Base-by-base conservation (phyloP, 345 rosid genomes). In the Corchorus olitorius region DNA sequence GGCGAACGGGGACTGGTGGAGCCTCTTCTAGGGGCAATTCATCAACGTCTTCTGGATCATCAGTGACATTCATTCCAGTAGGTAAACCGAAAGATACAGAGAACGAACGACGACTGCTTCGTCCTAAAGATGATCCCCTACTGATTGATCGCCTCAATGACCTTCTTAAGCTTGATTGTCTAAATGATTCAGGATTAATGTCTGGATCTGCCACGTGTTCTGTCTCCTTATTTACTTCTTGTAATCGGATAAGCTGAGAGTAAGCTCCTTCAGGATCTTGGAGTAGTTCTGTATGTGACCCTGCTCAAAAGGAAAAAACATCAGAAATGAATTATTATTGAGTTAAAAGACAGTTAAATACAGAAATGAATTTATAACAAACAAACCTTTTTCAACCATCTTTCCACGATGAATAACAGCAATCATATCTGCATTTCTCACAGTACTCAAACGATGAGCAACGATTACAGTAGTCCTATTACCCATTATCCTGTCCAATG, bases 371-470 rank as follows among this genome's bases (percentile, higher is more conserved):
- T 19, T 12, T 3, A 76, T 79, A 17, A n/a, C 82, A 87, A 87
- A 27, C 27, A 27, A 27, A 27, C 97, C 98, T 86, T 90, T 91
- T 80, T 94, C 98, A 12, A 90, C 94, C 82, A 91, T 78, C 76
- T 88, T 91, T 43, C 98, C 98, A 1, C 77, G 86, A 70, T 92
- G 94, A 79, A 92, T 87, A 9, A 94, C 98, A 3, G 97, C 91
- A 64, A 94, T 89, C 82, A 78, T 81, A 48, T 89, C 97, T 53
- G 91, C 94, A 75, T 87, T 90, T 74, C 87, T 87, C 6, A 94
- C 79, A 0, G 98, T 92, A 83, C 92, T 94, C 82, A 92, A 78
- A 60, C 97, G 88, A 81, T 94, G 98, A 0, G 98, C 98, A 27
- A 92, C 97, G 16, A 94, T 81, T 46, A 91, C 87, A 33, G 97